Percentiles rank a stretch among this genome's conserved stretches.
Evolutionary conservation across 192 early-diverging fungal genomes (phyloP).

Genomic region (Backusella australiensis): DNA sequence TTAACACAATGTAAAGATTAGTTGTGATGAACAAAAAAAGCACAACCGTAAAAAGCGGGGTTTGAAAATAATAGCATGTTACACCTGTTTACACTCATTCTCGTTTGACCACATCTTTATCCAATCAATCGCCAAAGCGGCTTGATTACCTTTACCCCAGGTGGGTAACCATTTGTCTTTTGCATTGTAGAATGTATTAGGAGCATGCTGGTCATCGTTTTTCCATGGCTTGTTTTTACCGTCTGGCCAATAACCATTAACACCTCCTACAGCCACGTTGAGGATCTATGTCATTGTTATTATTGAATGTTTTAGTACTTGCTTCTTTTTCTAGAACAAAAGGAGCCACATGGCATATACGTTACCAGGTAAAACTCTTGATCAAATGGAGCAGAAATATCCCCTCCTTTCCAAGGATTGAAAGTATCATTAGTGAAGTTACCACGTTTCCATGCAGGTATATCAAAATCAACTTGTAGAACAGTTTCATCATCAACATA

Average conservation of each 20-base stretch:
- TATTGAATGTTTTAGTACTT: not conserved
- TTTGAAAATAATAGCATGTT: not conserved
- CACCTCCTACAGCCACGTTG: slow-evolving; percentile 62
- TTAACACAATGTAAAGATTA: not conserved
- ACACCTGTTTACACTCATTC: not conserved
- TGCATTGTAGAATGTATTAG: slow-evolving; percentile 51
- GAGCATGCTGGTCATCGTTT: slow-evolving; percentile 42
- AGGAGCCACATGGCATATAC: slow-evolving; percentile 8
- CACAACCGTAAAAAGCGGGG: not conserved
- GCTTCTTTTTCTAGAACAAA: not conserved
- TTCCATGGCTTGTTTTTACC: slow-evolving; percentile 54
- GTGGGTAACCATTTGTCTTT: slow-evolving; percentile 50
- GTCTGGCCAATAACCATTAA: slow-evolving; percentile 57
- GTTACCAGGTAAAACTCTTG: slow-evolving; percentile 54
- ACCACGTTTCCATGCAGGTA: slow-evolving; percentile 49
- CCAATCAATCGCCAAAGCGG: slow-evolving; percentile 46
- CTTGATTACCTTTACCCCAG: slow-evolving; percentile 46
- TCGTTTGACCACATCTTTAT: slow-evolving; percentile 34
- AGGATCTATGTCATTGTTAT: slow-evolving; percentile 40
- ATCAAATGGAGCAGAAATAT: slow-evolving; percentile 59
- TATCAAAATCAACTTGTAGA: slow-evolving; percentile 50
- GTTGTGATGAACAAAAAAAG: not conserved
- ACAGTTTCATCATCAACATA: slow-evolving; percentile 51
- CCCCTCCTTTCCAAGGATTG: slow-evolving; percentile 50
- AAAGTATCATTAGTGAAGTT: slow-evolving; percentile 45